These are phyloP conservation scores for Mucor saturninus DNA, from an alignment of 371 early-diverging fungal species.

Conservation along the genomic window DNA sequence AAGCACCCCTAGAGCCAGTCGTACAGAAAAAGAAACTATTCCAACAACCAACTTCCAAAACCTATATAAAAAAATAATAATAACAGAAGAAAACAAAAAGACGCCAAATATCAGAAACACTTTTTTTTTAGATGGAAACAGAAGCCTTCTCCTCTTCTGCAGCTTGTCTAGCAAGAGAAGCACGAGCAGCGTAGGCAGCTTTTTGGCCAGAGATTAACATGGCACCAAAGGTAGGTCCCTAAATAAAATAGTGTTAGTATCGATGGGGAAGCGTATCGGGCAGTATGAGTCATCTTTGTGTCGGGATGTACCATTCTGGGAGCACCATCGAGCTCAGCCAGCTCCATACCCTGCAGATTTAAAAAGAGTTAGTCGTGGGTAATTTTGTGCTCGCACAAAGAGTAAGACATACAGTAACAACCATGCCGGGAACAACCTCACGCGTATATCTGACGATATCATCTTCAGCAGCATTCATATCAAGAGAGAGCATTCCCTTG, in stretches of 20 bases:
- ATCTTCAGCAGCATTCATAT: slow-evolving; percentile 79
- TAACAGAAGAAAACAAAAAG: slow-evolving; percentile 23
- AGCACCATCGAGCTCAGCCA: slow-evolving; percentile 65
- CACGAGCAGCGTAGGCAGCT: slow-evolving; percentile 66
- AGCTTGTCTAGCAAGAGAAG: slow-evolving; percentile 43
- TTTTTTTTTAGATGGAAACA: slow-evolving; percentile 12
- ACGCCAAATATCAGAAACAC: slow-evolving; percentile 16
- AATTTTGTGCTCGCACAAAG: background rate
- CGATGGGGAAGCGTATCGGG: background rate
- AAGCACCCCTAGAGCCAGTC: slow-evolving; percentile 53
- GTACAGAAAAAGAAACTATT: slow-evolving; percentile 9
- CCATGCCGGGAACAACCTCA: slow-evolving; percentile 78
- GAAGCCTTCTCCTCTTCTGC: slow-evolving; percentile 23
- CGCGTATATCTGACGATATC: slow-evolving; percentile 71
- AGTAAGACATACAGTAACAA: slow-evolving; percentile 46
- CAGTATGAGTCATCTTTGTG: background rate
- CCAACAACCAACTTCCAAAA: slow-evolving; percentile 18
- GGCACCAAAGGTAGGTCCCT: slow-evolving; percentile 75
- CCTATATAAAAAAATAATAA: slow-evolving; percentile 19
- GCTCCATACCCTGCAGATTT: slow-evolving; percentile 64
- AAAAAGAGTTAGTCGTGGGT: background rate
- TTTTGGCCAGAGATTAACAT: slow-evolving; percentile 78
- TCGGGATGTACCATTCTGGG: slow-evolving; percentile 53
- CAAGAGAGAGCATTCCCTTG: slow-evolving; percentile 73
- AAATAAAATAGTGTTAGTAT: slow-evolving; percentile 1